phyloP scores from a whole-genome alignment of 2,329 filamentous ascomycete genomes.

The Cyanodermella asteris region DNA sequence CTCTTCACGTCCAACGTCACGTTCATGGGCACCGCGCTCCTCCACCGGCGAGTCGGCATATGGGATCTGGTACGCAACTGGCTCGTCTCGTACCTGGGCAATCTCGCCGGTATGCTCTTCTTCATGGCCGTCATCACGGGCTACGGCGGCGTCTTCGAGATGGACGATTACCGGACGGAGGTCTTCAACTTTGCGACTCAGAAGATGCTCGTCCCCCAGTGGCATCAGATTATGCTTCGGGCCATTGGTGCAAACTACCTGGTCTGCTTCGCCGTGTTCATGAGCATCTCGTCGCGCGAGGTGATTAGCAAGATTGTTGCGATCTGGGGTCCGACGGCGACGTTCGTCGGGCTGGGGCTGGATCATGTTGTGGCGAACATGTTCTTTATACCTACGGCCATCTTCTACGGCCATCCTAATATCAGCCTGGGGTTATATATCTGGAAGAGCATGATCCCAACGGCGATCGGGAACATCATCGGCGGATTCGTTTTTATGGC shows the following conservation, averaged over 20 bases:
- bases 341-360: conserved; percentile 30
- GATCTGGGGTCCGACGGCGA: conserved; percentile 35
- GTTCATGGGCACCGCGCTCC: conserved; percentile 21
- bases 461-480: conserved; percentile 30
- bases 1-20: conserved; percentile 26
- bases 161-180: conserved; percentile 21
- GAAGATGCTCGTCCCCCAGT: conserved; percentile 27
- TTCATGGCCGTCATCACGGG: conserved; percentile 27
- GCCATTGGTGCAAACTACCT: conserved; percentile 38
- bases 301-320: conserved; percentile 30
- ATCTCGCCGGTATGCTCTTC: conserved; percentile 27
- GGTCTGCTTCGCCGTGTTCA: conserved; percentile 30
- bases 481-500: conserved; percentile 31
- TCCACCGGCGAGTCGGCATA: conserved; percentile 20
- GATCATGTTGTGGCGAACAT: conserved; percentile 38
- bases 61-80: conserved; percentile 19
- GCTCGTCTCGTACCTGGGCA: conserved; percentile 27
- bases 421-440: conserved; percentile 27
- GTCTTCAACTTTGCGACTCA: conserved; percentile 24
- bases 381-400: conserved; percentile 30
- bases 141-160: conserved; percentile 25
- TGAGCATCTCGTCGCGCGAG: conserved; percentile 27
- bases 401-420: conserved; percentile 15
- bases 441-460: conserved; percentile 35
- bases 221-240: conserved; percentile 31